Base-by-base conservation (phyloP, 257 asterid genomes). In the Schizonepeta tenuifolia region DNA sequence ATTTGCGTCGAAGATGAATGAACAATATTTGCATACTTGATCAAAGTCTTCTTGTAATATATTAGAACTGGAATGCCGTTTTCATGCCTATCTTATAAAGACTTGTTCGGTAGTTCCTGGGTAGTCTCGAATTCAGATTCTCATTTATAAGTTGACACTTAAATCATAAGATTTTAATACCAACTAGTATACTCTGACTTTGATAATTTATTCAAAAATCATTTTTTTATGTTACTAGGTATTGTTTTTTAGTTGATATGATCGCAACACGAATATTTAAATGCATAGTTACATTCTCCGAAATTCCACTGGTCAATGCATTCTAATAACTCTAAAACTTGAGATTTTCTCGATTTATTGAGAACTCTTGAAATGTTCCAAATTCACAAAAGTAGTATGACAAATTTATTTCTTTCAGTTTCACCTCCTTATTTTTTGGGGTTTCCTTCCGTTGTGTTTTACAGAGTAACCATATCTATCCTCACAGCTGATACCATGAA, bases 1-100 rank as follows among this genome's bases (percentile, higher is more conserved):
- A 44, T 44, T 44, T 17, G 15, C 6, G 3, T 44, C 0, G 17
- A 44, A 13, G n/a, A 44, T 44, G 50, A 44, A 44, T 44, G 50
- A 44, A 44, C 17, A 44, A 5, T 44, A 44, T 13, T 44, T 44
- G 18, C 17, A 13, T 44, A 12, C 17, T 44, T 4, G 18, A 50
- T n/a, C 56, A 50, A n/a, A 50, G 56, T 50, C 56, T n/a, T n/a
- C 24, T 50, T n/a, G 4, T 49, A 50, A 50, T 50, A 50, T 50
- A 6, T n/a, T n/a, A 50, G 24, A 2, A n/a, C 10, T 1, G n/a
- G 15, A 49, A n/a, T 50, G 56, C 11, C 12, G 24, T 50, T 50
- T 50, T 24, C 56, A 50, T 50, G 56, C 56, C 24, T 50, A 7
- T 50, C 56, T n/a, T 50, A 17, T 50, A 17, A 50, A n/a, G 56